phyloP scores from a whole-genome alignment of 2,329 filamentous ascomycete species.

The Cladosporium cucumerinum region DNA sequence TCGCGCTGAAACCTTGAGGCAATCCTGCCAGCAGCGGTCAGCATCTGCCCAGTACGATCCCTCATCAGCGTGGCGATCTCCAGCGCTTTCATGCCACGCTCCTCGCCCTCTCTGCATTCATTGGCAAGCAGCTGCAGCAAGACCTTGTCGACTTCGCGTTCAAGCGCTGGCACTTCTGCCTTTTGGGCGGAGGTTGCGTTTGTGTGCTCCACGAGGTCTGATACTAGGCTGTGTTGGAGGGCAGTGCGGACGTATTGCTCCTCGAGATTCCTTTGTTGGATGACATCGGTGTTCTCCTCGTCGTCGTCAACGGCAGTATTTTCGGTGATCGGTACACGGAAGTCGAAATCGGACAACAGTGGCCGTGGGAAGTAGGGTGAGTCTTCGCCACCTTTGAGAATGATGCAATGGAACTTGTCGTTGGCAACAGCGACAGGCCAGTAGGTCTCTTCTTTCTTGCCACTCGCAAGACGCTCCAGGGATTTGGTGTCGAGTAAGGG shows the following conservation, averaged over 20 bases:
- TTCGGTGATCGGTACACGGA: conserved; percentile 71
- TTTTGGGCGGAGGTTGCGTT: conserved; percentile 64
- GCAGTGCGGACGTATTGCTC: conserved; percentile 75
- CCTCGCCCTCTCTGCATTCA: conserved; percentile 90
- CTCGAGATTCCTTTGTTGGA: conserved; percentile 62
- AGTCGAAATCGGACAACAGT: conserved; percentile 88
- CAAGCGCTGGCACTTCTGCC: conserved; percentile 63
- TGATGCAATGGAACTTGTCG: conserved; percentile 95
- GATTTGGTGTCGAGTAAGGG: conserved; percentile 87
- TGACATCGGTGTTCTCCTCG: conserved; percentile 40
- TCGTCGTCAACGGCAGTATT: conserved; percentile 48
- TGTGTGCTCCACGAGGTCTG: conserved; percentile 69
- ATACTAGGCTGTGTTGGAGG: conserved; percentile 68
- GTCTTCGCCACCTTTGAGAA: conserved; percentile 90
- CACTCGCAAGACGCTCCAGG: conserved; percentile 75
- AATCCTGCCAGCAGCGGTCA: conserved; percentile 86
- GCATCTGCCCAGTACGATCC: conserved; percentile 81
- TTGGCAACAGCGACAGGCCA: conserved; percentile 93
- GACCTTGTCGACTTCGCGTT: conserved; percentile 85
- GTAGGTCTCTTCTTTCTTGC: conserved; percentile 84
- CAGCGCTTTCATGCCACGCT: conserved; percentile 88
- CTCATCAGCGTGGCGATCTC: conserved; percentile 85
- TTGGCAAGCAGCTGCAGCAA: conserved; percentile 82
- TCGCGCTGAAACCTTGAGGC: conserved; percentile 78
- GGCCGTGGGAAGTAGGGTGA: conserved; percentile 92